A percentile compares a stretch with the other conserved stretches of the same genome.
Evolutionary conservation across 2,329 filamentous ascomycete species (phyloP).

Genomic region (Ceratocystis diversiconidia): DNA sequence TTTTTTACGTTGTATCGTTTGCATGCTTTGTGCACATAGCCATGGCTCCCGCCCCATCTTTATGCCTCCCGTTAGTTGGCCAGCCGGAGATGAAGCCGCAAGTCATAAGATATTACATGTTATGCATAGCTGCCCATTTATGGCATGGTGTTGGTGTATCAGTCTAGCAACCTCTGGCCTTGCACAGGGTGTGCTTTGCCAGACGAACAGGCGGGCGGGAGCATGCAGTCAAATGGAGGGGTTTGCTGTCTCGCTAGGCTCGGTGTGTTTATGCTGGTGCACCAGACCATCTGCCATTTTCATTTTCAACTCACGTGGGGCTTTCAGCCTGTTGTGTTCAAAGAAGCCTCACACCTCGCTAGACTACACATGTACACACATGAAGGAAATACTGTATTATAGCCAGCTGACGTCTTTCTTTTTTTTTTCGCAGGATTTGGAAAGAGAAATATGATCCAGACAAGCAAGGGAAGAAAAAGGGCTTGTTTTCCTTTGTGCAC

Average conservation of each 20-base stretch:
- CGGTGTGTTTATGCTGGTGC: background rate
- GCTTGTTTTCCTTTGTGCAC: slow-evolving; percentile 1
- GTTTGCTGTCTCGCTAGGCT: background rate
- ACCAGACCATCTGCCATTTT: background rate
- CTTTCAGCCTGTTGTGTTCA: background rate
- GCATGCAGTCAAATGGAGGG: background rate
- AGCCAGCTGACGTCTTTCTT: background rate
- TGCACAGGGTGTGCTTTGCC: background rate
- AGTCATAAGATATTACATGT: background rate
- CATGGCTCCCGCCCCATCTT: background rate
- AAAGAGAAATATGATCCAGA: slow-evolving; percentile 77
- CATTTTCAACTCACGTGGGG: no score
- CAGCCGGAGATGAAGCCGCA: background rate
- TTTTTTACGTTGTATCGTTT: background rate
- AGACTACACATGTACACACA: background rate
- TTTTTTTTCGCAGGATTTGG: slow-evolving; percentile 64
- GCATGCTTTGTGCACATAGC: background rate
- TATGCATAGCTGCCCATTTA: slow-evolving; percentile 11
- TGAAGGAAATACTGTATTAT: background rate
- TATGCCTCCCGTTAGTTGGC: background rate
- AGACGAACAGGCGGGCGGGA: background rate
- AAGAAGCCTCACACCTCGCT: background rate
- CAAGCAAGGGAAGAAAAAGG: slow-evolving; percentile 30
- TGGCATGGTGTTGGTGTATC: slow-evolving; percentile 3
- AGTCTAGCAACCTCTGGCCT: background rate